Percentiles rank a stretch among this genome's conserved stretches.
These are phyloP conservation scores for Rutstroemia sp. DNA, from an alignment of 2,329 filamentous ascomycete genomes.

Conservation along the genomic window DNA sequence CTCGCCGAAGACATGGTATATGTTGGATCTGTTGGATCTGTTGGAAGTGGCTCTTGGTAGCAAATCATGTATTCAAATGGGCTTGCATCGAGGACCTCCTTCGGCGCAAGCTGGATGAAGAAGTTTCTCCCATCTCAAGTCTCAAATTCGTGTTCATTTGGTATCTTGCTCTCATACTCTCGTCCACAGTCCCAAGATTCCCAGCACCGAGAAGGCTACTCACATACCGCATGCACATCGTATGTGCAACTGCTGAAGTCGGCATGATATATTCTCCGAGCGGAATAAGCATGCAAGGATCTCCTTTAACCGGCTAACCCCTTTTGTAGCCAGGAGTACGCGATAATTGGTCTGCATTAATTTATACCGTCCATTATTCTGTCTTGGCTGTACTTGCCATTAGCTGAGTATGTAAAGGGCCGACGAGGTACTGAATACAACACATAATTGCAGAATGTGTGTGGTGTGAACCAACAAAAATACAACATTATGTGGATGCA, in stretches of 20 bases:
- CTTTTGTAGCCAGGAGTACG: neutral
- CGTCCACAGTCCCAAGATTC: no score
- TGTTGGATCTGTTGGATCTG: neutral
- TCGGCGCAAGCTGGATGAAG: neutral
- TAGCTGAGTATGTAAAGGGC: neutral
- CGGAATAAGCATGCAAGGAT: constrained; percentile 3
- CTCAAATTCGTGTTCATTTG: no score
- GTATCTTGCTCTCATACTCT: no score
- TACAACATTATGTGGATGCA: neutral
- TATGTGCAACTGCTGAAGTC: neutral
- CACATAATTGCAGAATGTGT: neutral
- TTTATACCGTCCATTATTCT: neutral
- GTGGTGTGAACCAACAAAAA: neutral
- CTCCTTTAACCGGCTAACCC: no score
- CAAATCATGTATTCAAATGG: neutral
- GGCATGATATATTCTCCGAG: neutral
- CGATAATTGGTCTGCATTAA: neutral
- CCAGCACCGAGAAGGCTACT: neutral
- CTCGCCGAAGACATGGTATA: neutral
- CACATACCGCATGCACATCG: neutral
- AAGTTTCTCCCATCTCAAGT: neutral
- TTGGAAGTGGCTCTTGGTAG: neutral
- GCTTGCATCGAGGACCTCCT: neutral
- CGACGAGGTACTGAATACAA: neutral
- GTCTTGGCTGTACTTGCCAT: no score